Conservation (phyloP, 2,329 filamentous ascomycete species). For the Sporothrix mexicana region DNA sequence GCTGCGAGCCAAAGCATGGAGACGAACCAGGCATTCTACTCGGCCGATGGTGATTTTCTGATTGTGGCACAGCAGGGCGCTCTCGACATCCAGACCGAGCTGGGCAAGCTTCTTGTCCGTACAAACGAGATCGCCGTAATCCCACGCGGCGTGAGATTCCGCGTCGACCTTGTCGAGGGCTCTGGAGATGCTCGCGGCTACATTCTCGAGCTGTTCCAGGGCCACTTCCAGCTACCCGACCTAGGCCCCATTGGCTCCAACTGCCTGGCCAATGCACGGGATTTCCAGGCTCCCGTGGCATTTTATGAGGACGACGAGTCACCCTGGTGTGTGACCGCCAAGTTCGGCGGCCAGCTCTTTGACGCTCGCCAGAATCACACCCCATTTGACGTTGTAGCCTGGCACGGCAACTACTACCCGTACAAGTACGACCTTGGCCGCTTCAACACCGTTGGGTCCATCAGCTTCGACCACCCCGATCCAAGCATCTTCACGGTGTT, state of each 20-base stretch:
- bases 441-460: slow-evolving; percentile 76
- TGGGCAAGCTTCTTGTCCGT: slow-evolving; percentile 74
- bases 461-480: slow-evolving; percentile 79
- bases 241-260: slow-evolving; percentile 76
- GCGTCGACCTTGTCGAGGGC: slow-evolving; percentile 64
- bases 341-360: slow-evolving; percentile 73
- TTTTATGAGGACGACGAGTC: slow-evolving; percentile 58
- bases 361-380: slow-evolving; percentile 67
- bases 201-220: slow-evolving; percentile 75
- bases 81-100: slow-evolving; percentile 77
- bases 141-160: slow-evolving; percentile 75
- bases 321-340: slow-evolving; percentile 61
- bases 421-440: slow-evolving; percentile 82
- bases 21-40: slow-evolving; percentile 78
- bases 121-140: slow-evolving; percentile 80
- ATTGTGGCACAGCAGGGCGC: slow-evolving; percentile 77
- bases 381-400: slow-evolving; percentile 79
- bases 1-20: slow-evolving; percentile 80
- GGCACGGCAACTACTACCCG: slow-evolving; percentile 81
- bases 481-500: slow-evolving; percentile 78
- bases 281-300: slow-evolving; percentile 76
- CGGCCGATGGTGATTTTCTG: slow-evolving; percentile 78
- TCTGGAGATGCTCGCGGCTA: slow-evolving; percentile 65
- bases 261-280: slow-evolving; percentile 72
- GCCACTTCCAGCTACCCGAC: slow-evolving; percentile 73